These are phyloP conservation scores for Setaria italica DNA, from an alignment of 202 grass and related monocot genomes.

Conservation along the genomic window DNA sequence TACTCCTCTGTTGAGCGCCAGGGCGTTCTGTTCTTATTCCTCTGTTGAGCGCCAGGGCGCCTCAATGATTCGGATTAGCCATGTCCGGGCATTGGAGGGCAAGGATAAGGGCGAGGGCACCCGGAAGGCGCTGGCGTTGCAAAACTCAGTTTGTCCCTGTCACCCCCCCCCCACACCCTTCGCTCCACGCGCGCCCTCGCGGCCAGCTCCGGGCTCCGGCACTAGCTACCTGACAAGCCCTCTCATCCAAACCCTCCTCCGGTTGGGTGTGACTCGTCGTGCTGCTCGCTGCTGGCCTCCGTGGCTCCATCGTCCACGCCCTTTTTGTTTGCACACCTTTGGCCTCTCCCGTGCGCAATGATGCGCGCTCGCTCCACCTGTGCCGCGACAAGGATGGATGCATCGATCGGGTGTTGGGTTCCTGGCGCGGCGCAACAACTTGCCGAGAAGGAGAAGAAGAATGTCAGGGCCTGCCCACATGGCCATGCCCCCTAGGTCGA, in stretches of 20 bases:
- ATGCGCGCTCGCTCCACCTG: constrained; percentile 20
- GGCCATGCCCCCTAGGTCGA: neutral
- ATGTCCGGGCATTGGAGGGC: constrained; percentile 44
- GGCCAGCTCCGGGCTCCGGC: neutral
- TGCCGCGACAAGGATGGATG: constrained; percentile 19
- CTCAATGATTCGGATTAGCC: constrained; percentile 62
- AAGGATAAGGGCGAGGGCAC: constrained; percentile 52
- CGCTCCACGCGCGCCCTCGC: neutral
- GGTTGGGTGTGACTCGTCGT: constrained; percentile 38
- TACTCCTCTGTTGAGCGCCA: constrained; percentile 48
- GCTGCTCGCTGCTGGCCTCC: constrained; percentile 26
- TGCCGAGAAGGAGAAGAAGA: neutral
- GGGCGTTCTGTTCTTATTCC: neutral
- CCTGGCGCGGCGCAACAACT: neutral
- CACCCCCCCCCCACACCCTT: neutral
- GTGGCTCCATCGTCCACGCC: constrained; percentile 11
- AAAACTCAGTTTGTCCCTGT: constrained; percentile 51
- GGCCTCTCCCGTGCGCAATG: constrained; percentile 59
- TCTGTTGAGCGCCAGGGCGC: constrained; percentile 52
- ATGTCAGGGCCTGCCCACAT: neutral
- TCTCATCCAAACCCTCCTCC: constrained; percentile 42
- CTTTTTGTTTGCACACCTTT: constrained; percentile 61
- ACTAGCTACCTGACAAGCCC: constrained; percentile 38
- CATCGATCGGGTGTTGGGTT: neutral
- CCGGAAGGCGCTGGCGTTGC: neutral